Evolutionary conservation across 768 basidiomycete genomes (phyloP).

Genomic region (Amanita muscaria): DNA sequence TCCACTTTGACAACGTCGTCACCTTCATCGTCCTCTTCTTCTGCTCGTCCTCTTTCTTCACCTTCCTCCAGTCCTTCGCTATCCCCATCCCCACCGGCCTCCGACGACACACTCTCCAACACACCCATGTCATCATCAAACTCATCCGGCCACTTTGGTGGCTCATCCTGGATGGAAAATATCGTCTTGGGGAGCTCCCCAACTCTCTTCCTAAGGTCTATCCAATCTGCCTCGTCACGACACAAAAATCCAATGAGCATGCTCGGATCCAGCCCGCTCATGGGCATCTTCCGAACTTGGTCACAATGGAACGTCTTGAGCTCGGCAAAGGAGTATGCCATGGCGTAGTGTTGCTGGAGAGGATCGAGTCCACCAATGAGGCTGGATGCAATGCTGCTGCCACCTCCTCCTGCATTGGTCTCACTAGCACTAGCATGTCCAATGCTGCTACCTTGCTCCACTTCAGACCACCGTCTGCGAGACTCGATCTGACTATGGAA

Average conservation of each 20-base stretch:
- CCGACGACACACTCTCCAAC: conserved; percentile 76
- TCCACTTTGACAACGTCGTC: conserved; percentile 16
- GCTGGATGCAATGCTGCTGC: conserved; percentile 1
- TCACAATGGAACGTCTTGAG: conserved; percentile 94
- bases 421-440: background rate
- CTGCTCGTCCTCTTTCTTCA: conserved; percentile 15
- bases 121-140: conserved; percentile 71
- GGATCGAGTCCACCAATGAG: conserved; percentile 30
- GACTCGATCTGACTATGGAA: conserved; percentile 9
- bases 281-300: conserved; percentile 89
- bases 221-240: conserved; percentile 77
- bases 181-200: conserved; percentile 63
- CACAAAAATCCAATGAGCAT: conserved; percentile 94
- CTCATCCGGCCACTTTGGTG: conserved; percentile 73
- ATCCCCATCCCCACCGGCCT: conserved; percentile 42
- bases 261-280: conserved; percentile 87
- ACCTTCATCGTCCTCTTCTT: conserved; percentile 18
- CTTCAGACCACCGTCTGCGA: background rate
- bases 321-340: conserved; percentile 64
- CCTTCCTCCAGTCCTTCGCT: conserved; percentile 15
- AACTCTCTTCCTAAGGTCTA: conserved; percentile 66
- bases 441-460: background rate
- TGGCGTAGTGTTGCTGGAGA: conserved; percentile 54
- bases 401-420: conserved; percentile 7
- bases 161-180: conserved; percentile 83